These are phyloP conservation scores for Penicillium ochrochloron DNA, from an alignment of 495 filamentous ascomycete species.

Conservation along the genomic window DNA sequence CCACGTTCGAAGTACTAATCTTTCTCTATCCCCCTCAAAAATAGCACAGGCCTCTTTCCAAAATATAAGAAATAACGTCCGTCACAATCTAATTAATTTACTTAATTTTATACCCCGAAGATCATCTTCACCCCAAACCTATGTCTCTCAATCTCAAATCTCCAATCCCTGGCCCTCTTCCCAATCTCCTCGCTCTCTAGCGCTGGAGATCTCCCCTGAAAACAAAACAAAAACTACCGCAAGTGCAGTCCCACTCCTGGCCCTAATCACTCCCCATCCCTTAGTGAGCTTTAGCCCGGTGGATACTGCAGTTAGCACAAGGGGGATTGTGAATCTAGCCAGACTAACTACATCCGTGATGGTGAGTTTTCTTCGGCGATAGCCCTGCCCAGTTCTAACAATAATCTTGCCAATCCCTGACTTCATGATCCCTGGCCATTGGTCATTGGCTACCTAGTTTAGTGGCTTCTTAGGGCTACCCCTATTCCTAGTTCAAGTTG, in stretches of 20 bases:
- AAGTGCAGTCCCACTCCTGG: background rate
- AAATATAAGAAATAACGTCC: background rate
- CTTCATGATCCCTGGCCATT: too few relatives aligned
- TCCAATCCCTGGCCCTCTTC: background rate
- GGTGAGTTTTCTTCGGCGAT: background rate
- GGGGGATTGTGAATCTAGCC: background rate
- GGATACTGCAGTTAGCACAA: background rate
- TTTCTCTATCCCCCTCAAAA: background rate
- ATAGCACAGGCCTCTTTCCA: background rate
- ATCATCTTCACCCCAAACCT: constrained; percentile 6
- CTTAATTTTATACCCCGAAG: constrained; percentile 5
- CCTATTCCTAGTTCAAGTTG: background rate
- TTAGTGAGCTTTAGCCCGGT: background rate
- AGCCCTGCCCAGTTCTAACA: background rate
- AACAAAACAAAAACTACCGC: background rate
- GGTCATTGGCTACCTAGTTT: too few relatives aligned
- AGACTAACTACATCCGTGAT: background rate
- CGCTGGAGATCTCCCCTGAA: constrained; percentile 10
- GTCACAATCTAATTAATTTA: background rate
- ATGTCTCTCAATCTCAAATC: background rate
- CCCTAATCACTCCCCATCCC: background rate
- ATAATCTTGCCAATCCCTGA: background rate
- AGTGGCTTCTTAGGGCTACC: background rate
- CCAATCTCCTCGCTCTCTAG: background rate
- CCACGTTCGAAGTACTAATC: background rate